Conservation (phyloP, 352 stramenopile genomes). For the Phytophthora kernoviae region DNA sequence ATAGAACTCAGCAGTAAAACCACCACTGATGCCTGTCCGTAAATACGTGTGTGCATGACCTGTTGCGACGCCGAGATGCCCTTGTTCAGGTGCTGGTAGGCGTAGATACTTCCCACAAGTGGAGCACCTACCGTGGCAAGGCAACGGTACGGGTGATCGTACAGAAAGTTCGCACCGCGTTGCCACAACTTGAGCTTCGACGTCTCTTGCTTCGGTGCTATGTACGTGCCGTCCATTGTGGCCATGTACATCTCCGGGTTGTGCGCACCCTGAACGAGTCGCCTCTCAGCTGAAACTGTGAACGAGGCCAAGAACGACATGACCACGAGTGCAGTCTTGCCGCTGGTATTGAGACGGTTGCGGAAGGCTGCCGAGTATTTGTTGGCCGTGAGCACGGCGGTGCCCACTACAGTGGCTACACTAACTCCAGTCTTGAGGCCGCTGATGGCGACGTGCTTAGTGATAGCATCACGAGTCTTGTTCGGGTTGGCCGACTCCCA, state of each 20-base stretch:
- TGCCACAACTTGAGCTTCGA: slow-evolving; percentile 55
- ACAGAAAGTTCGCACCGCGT: slow-evolving; percentile 61
- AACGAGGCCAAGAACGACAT: slow-evolving; percentile 65
- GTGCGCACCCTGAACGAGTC: slow-evolving; percentile 55
- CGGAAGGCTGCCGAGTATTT: slow-evolving; percentile 68
- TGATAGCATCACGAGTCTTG: slow-evolving; percentile 62
- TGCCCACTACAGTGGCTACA: slow-evolving; percentile 21
- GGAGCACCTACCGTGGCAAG: slow-evolving; percentile 51
- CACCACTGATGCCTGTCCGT: slow-evolving; percentile 68
- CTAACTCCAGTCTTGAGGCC: slow-evolving; percentile 52
- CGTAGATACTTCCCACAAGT: slow-evolving; percentile 68
- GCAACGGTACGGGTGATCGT: slow-evolving; percentile 71
- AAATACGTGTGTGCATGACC: slow-evolving; percentile 84
- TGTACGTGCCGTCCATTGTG: slow-evolving; percentile 48
- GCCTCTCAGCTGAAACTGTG: slow-evolving; percentile 59
- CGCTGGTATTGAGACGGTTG: slow-evolving; percentile 63
- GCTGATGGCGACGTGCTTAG: slow-evolving; percentile 55
- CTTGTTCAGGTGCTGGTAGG: slow-evolving; percentile 65
- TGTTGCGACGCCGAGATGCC: slow-evolving; percentile 71
- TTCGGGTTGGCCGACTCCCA: slow-evolving; percentile 42
- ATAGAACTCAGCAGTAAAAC: slow-evolving; percentile 70
- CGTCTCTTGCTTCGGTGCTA: slow-evolving; percentile 39
- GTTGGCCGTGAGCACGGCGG: slow-evolving; percentile 46
- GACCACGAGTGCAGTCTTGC: slow-evolving; percentile 70
- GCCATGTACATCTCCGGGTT: slow-evolving; percentile 74